Percentiles rank a stretch among this genome's conserved stretches.
These are phyloP conservation scores for Fusarium succisae DNA, from an alignment of 2,329 filamentous ascomycete species.

Conservation along the genomic window DNA sequence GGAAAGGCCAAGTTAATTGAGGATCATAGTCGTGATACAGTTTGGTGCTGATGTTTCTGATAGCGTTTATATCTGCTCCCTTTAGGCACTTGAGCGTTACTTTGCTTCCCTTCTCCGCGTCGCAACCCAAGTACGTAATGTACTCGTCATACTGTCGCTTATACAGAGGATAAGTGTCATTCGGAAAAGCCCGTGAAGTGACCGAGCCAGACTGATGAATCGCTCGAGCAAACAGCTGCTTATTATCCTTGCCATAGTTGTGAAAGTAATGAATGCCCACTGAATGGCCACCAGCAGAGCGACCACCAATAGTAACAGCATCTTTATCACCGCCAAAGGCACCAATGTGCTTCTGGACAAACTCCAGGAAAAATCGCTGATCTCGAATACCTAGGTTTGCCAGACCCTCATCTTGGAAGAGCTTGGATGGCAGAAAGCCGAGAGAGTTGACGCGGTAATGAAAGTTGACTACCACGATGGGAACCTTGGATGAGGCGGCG, in stretches of 20 bases:
- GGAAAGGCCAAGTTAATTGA: conserved; percentile 59
- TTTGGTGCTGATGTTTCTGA: conserved; percentile 50
- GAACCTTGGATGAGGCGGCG: conserved; percentile 46
- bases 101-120: conserved; percentile 38
- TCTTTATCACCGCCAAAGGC: conserved; percentile 63
- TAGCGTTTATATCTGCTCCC: conserved; percentile 47
- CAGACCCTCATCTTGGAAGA: conserved; percentile 48
- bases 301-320: conserved; percentile 64
- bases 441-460: conserved; percentile 54
- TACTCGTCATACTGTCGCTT: conserved; percentile 46
- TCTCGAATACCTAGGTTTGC: conserved; percentile 65
- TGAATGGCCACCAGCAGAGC: conserved; percentile 60
- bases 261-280: conserved; percentile 52
- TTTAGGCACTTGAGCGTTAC: conserved; percentile 52
- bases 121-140: conserved; percentile 43
- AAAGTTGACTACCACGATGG: conserved; percentile 55
- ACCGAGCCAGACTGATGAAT: conserved; percentile 52
- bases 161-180: conserved; percentile 47
- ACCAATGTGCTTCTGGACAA: conserved; percentile 62
- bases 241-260: conserved; percentile 45
- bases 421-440: conserved; percentile 55
- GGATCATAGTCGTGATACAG: conserved; percentile 51
- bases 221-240: conserved; percentile 47
- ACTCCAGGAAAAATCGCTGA: conserved; percentile 61
- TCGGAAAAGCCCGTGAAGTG: conserved; percentile 50